Percentiles rank a stretch among this genome's conserved stretches.
Conservation (phyloP, 1,284 basidiomycete genomes). For the Afroboletus lepidellus region DNA sequence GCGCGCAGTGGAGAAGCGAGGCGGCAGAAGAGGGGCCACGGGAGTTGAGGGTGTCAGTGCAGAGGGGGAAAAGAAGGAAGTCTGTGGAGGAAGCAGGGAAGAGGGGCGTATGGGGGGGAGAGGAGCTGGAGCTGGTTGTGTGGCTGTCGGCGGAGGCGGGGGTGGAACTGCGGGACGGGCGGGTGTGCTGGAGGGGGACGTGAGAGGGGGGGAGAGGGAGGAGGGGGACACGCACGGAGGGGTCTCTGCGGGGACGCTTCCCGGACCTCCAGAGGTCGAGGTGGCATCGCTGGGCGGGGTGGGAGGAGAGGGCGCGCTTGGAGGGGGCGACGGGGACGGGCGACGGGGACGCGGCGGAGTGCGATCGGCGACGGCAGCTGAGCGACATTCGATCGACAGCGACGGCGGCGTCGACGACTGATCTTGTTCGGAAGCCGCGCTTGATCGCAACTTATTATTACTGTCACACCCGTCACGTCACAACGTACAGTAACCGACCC, state of each 20-base stretch:
- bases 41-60: constrained; percentile 19
- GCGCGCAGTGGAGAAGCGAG: constrained; percentile 14
- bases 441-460: constrained; percentile 14
- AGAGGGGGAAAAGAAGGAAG: constrained; percentile 49
- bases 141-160: constrained; percentile 32
- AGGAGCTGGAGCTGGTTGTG: constrained; percentile 28
- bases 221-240: constrained; percentile 39
- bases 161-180: constrained; percentile 27
- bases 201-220: background rate
- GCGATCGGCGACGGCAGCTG: constrained; percentile 51
- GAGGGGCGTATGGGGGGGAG: constrained; percentile 31
- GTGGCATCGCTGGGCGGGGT: constrained; percentile 47
- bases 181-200: constrained; percentile 16
- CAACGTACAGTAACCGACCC: constrained; percentile 27
- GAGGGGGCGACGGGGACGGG: constrained; percentile 38
- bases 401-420: constrained; percentile 6
- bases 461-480: constrained; percentile 19
- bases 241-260: constrained; percentile 48
- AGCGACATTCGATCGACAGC: constrained; percentile 1
- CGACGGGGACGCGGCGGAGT: constrained; percentile 50
- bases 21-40: constrained; percentile 23
- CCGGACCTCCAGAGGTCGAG: constrained; percentile 53
- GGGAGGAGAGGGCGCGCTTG: constrained; percentile 48
- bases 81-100: constrained; percentile 60
- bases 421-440: constrained; percentile 19